Base-by-base conservation (phyloP, 2,329 filamentous ascomycete species). In the Fusarium sp. region DNA sequence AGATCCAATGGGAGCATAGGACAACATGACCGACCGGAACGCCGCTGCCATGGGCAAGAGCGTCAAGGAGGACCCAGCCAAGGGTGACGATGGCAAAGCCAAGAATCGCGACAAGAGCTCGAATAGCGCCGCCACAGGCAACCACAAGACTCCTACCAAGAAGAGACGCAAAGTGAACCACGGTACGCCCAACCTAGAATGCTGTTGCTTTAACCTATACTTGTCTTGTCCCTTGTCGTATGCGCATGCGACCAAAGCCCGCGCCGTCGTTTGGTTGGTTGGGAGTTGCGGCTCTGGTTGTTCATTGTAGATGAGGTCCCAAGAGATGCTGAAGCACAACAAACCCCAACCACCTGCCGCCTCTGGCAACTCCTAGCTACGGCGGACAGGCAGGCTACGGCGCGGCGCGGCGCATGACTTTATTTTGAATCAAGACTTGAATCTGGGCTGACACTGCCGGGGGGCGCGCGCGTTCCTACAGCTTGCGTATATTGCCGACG, bases 141-240 rank as follows among this genome's bases (percentile, higher is more conserved):
- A 71, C 54, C 77, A 85, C 76, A 88, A 89, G 83, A 93, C 91
- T 82, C 92, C 92, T 67, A 95, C 94, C 58, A 95, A 94, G 87
- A 95, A 95, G 88, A 90, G 94, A 85, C 93, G 94, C 87, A 96
- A 96, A 87, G 94, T 96, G 78, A 95, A 95, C 87, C 94, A 96
- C 86, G 94, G 94, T 95, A 90, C 86, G 92, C 84, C 68, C 30
- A 52, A 77, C 30, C 66, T 59, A 57, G 30, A 50, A n/a, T 48
- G 25, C 10, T 34, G n/a, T 5, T 23, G 41, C 63, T 23, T 59
- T 32, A 27, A 48, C 23, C 35, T 48, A 63, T 56, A 43, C 20
- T 32, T 48, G 67, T 50, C 20, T 41, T 41, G 35, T 34, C 4
- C 34, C 37, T 62, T 34, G 62, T 61, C 57, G 66, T 56, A 63